Conservation (phyloP, 129 eudicot species). For the Flaveria bidentis region DNA sequence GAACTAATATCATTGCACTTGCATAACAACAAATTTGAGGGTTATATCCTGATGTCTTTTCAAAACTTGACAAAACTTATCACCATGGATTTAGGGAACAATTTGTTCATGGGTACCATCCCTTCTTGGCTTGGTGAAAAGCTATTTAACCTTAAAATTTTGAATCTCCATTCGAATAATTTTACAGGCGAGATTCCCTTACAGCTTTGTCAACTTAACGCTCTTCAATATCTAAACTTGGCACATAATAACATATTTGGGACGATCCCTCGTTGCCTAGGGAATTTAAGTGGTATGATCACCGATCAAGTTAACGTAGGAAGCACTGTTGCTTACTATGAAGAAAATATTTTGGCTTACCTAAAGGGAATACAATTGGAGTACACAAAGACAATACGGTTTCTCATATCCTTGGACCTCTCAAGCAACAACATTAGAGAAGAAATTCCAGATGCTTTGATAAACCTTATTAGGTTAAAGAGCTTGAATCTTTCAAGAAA, state of each 20-base stretch:
- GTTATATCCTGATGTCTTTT: neutral
- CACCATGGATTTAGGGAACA: slow-evolving; percentile 4
- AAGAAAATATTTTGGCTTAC: neutral
- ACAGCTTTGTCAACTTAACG: neutral
- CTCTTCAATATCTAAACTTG: neutral
- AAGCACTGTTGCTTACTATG: neutral
- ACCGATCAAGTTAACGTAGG: too few relatives aligned
- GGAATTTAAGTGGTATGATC: neutral
- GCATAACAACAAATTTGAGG: neutral
- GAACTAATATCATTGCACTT: neutral
- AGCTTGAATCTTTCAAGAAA: neutral
- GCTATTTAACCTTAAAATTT: neutral
- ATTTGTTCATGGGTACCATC: neutral
- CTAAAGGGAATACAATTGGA: neutral
- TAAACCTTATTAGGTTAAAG: neutral
- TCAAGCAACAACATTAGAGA: neutral
- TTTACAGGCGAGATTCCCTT: neutral
- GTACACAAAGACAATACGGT: neutral
- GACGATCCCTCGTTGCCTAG: neutral
- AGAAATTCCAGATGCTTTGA: neutral
- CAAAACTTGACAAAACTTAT: neutral
- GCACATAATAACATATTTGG: neutral
- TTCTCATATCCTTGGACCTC: neutral
- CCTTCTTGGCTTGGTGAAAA: slow-evolving; percentile 10
- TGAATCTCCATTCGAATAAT: neutral